These are phyloP conservation scores for Arthrobotrys musiformis DNA, from an alignment of 2,329 filamentous ascomycete species.

Conservation along the genomic window DNA sequence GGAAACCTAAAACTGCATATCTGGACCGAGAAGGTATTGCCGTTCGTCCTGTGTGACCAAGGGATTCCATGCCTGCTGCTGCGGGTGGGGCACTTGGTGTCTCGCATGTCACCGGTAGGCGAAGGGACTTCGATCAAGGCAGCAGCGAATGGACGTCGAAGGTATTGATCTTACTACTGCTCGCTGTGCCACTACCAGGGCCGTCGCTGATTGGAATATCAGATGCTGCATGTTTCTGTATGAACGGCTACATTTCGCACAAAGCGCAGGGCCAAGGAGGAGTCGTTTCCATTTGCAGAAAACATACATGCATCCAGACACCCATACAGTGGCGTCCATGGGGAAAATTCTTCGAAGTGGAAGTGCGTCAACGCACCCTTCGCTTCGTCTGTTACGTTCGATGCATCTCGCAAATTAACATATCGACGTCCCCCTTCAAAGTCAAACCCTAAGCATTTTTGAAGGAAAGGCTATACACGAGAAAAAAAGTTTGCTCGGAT, in stretches of 20 bases:
- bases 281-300: not conserved
- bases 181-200: conserved; percentile 7
- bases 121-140: conserved; percentile 16
- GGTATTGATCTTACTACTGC: conserved; percentile 2
- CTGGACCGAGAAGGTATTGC: conserved; percentile 31
- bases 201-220: conserved; percentile 33
- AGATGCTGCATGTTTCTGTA: conserved; percentile 46
- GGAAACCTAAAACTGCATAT: conserved; percentile 20
- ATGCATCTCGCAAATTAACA: not conserved
- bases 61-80: not conserved
- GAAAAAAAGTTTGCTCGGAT: not conserved
- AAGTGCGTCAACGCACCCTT: not conserved
- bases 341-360: not conserved
- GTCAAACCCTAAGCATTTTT: not conserved
- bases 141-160: conserved; percentile 14
- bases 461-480: not conserved
- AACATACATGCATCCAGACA: no score
- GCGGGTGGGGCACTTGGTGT: conserved; percentile 29
- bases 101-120: conserved; percentile 41
- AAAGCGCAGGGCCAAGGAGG: conserved; percentile 8
- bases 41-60: conserved; percentile 32
- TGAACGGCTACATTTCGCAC: conserved; percentile 46
- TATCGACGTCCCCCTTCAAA: not conserved
- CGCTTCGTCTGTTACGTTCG: no score
- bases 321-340: no score